Evolutionary conservation across 2,329 filamentous ascomycete species (phyloP), one percentile per base, ranked within the genome.

Genomic region (Fusarium sp.): DNA sequence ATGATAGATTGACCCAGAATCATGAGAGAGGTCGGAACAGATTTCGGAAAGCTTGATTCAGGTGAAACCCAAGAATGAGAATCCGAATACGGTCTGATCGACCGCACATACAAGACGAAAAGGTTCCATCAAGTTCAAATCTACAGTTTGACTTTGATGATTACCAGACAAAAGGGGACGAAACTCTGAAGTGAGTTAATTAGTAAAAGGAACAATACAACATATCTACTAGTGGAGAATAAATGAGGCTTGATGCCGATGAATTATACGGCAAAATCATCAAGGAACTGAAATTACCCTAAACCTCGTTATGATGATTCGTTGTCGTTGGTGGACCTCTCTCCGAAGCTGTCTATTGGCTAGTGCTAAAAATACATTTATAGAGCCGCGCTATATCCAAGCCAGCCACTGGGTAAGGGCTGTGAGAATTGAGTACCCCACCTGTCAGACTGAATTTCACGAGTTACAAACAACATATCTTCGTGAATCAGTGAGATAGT

Each of bases 71-170:
- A 6, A n/a, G 19, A 5, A n/a, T n/a, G 27, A 8, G 3, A 12
- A 14, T 18, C 33, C 16, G 8, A 35, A 35, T 35, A 16, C 15
- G 15, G 4, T 16, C 1, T 15, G 9, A 16, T 6, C 15, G 14
- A 16, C 3, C 3, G 7, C 9, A 16, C 3, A 16, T 2, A 2
- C 7, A 16, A 35, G 9, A 16, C 16, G 10, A 4, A 37, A 4
- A 3, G 8, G 8, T 9, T 9, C 7, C 3, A 10, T 3, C 7
- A 16, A 4, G 5, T 2, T 7, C 10, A 3, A 3, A 18, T 14
- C 3, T 7, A 18, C 4, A 0, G 7, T 0, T 19, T 27, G 2
- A 27, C 9, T 7, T 15, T 21, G 2, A 1, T 15, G 0, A 21
- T 16, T 10, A 5, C 2, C 4, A 16, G 2, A 1, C 1, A 10